Conservation (phyloP, 805 yeast genomes). For the Wickerhamomyces subpelliculosus region DNA sequence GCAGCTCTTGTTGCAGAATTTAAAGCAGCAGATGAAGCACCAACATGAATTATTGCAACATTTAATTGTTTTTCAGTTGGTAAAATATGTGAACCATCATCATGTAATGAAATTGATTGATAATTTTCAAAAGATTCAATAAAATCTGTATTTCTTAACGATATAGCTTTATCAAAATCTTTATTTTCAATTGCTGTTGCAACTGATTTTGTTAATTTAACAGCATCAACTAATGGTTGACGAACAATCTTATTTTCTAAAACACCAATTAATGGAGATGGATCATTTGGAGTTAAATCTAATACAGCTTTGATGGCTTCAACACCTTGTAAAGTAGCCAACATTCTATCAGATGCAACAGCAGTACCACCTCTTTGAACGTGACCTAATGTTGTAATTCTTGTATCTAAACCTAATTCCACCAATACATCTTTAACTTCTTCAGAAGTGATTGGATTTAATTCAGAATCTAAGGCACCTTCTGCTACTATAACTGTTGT, state of each 20-base stretch:
- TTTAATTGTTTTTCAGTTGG: conserved; percentile 59
- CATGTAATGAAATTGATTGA: conserved; percentile 59
- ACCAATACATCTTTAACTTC: conserved; percentile 79
- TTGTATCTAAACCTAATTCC: conserved; percentile 83
- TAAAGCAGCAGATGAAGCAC: conserved; percentile 97
- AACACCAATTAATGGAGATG: conserved; percentile 92
- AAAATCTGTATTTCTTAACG: conserved; percentile 82
- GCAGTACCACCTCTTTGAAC: conserved; percentile 99
- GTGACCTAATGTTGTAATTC: conserved; percentile 93
- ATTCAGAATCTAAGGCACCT: conserved; percentile 84
- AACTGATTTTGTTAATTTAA: conserved; percentile 77
- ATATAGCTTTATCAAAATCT: conserved; percentile 83
- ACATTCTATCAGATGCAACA: conserved; percentile 84
- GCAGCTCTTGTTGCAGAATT: conserved; percentile 91
- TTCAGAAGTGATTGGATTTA: conserved; percentile 73
- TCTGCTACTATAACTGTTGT: conserved; percentile 96
- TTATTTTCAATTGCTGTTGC: conserved; percentile 77
- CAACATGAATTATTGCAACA: conserved; percentile 84
- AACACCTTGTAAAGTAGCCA: conserved; percentile 95
- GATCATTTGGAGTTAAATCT: conserved; percentile 81
- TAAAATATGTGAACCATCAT: conserved; percentile 52
- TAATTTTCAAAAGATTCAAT: conserved; percentile 71
- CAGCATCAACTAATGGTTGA: conserved; percentile 85
- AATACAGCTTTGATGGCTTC: conserved; percentile 94
- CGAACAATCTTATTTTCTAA: conserved; percentile 82